Base-by-base conservation (phyloP, 176 grass and related monocot genomes). In the Avena insularis region DNA sequence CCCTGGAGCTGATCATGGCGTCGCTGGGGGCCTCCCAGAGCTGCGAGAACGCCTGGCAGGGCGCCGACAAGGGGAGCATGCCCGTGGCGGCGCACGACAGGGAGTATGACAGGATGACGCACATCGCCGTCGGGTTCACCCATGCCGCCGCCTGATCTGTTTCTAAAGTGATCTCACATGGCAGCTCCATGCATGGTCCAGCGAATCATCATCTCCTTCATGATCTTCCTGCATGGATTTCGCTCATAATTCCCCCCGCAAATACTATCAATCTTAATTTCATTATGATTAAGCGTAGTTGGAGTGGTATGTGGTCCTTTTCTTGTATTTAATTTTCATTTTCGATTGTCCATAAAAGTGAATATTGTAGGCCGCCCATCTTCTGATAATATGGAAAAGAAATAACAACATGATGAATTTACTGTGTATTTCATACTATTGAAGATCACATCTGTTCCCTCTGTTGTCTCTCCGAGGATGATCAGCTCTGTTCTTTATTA, bases 11-110 rank as follows among this genome's bases (percentile, higher is more conserved):
- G 78, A 62, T 93, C 2, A 45, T 72, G 53, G 82, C 88, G 3
- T 77, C 91, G 14, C 77, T 90, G 21, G 85, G 82, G 60, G 88
- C 91, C 6, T 87, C 88, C 11, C 82, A 90, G 85, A 85, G 81
- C 85, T 93, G 91, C 88, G 88, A 93, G 91, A 48, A 85, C 77
- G 91, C 85, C 0, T 85, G 88, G 87, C 85, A 84, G 55, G 91
- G 36, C 72, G 46, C 72, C 46, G 21, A 14, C 0, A 19, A 62
- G 19, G 23, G 31, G 17, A 21, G 8, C n/a, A 0, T 82, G 54
- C 88, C 91, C 35, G 81, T 90, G 33, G 77, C 82, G 13, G 77
- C 8, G 0, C 88, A 93, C 71, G 91, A 93, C 78, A 84, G 85
- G 88, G 91, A 93, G 81, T 93, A 93, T 55, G 91, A 78, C 8